phyloP scores from a whole-genome alignment of 805 yeast species.

The Priceomyces carsonii region DNA sequence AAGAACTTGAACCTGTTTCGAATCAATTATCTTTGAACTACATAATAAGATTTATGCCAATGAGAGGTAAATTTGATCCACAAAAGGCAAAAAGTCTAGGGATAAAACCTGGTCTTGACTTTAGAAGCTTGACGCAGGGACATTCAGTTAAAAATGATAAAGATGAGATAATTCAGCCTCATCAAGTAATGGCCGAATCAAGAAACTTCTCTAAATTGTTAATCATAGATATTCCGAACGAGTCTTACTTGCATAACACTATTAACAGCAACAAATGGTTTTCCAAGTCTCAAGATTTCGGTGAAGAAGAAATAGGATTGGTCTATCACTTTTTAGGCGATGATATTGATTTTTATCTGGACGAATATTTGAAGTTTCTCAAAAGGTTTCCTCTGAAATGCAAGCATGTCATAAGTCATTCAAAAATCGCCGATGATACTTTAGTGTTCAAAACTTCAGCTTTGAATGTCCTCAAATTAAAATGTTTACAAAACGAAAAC shows the following conservation, averaged over 20 bases:
- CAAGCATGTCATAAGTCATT: slow-evolving; percentile 74
- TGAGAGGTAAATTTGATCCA: slow-evolving; percentile 75
- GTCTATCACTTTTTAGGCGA: slow-evolving; percentile 81
- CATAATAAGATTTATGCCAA: slow-evolving; percentile 63
- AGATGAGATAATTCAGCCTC: slow-evolving; percentile 62
- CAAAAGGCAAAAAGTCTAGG: slow-evolving; percentile 67
- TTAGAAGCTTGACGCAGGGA: slow-evolving; percentile 61
- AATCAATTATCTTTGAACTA: slow-evolving; percentile 59
- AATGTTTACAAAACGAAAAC: slow-evolving; percentile 45
- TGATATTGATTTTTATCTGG: slow-evolving; percentile 46
- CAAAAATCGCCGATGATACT: slow-evolving; percentile 58
- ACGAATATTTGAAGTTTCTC: slow-evolving; percentile 51
- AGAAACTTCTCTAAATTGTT: slow-evolving; percentile 60
- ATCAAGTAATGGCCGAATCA: slow-evolving; percentile 69
- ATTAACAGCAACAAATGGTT: slow-evolving; percentile 27
- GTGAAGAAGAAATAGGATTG: slow-evolving; percentile 43
- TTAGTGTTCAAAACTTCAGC: slow-evolving; percentile 61
- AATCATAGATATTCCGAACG: slow-evolving; percentile 71
- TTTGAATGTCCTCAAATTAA: slow-evolving; percentile 54
- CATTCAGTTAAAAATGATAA: slow-evolving; percentile 52
- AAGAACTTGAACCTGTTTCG: slow-evolving; percentile 22
- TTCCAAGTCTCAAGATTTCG: slow-evolving; percentile 29
- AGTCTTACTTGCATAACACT: slow-evolving; percentile 38
- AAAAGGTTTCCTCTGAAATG: slow-evolving; percentile 51
- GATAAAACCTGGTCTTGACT: slow-evolving; percentile 64